Conservation (phyloP, 129 eudicot genomes). For the Chrysanthemum lavandulifolium region DNA sequence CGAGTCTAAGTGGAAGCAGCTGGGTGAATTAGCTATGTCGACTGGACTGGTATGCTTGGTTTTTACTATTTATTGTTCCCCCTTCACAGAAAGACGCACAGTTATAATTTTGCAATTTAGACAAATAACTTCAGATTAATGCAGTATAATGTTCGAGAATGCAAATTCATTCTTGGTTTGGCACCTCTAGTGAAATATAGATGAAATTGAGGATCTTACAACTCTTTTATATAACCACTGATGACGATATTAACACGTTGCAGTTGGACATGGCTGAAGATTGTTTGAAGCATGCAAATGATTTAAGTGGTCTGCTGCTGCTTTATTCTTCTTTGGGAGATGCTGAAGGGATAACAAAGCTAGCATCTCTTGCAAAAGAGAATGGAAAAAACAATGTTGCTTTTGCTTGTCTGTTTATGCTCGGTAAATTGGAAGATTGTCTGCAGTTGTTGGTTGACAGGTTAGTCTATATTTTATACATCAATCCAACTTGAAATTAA, state of each 20-base stretch:
- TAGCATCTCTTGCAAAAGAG: constrained; percentile 75
- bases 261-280: constrained; percentile 94
- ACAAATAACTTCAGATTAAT: not conserved
- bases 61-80: constrained; percentile 12
- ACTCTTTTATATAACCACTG: constrained; percentile 1
- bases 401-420: constrained; percentile 78
- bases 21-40: constrained; percentile 95
- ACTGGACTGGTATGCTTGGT: constrained; percentile 64
- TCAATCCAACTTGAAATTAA: no score
- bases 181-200: not conserved
- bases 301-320: constrained; percentile 83
- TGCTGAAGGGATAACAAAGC: constrained; percentile 75
- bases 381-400: constrained; percentile 89
- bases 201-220: constrained; percentile 8
- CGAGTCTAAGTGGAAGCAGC: constrained; percentile 89
- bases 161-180: constrained; percentile 11
- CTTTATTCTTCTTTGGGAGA: constrained; percentile 88
- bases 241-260: constrained; percentile 12
- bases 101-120: not conserved
- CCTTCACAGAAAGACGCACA: not conserved
- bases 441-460: constrained; percentile 81
- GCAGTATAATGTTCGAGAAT: not conserved
- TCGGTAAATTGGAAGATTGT: constrained; percentile 90
- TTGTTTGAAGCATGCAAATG: constrained; percentile 79
- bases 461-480: constrained; percentile 29